Percentiles rank a stretch among this genome's conserved stretches.
phyloP scores from a whole-genome alignment of 495 filamentous ascomycete species.

The Mycothermus thermophilus region DNA sequence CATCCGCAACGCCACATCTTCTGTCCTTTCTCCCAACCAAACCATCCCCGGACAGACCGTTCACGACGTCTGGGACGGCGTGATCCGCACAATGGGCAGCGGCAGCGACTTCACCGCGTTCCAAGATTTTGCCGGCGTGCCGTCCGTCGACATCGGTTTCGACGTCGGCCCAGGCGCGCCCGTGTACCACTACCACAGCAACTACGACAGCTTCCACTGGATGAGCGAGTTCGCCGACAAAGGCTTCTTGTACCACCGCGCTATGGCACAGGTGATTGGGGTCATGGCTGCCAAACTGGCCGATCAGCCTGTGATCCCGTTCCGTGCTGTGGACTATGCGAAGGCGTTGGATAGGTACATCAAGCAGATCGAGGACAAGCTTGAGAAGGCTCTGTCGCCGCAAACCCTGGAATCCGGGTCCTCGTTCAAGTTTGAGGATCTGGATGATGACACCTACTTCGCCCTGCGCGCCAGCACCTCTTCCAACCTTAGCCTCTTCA shows the following conservation, averaged over 20 bases:
- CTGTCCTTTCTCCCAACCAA: slow-evolving; percentile 73
- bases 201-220: slow-evolving; percentile 88
- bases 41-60: slow-evolving; percentile 66
- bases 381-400: slow-evolving; percentile 18
- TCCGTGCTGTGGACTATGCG: slow-evolving; percentile 65
- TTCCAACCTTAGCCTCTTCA: slow-evolving; percentile 19
- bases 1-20: slow-evolving; percentile 51
- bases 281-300: slow-evolving; percentile 67
- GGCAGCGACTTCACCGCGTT: slow-evolving; percentile 87
- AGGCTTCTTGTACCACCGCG: slow-evolving; percentile 65
- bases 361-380: slow-evolving; percentile 50
- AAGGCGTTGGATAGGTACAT: slow-evolving; percentile 49
- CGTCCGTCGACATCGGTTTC: slow-evolving; percentile 78
- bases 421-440: too few relatives aligned
- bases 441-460: slow-evolving; percentile 29
- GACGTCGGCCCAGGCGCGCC: slow-evolving; percentile 29
- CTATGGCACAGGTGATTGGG: slow-evolving; percentile 66
- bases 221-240: slow-evolving; percentile 75
- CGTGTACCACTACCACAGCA: slow-evolving; percentile 75
- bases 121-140: slow-evolving; percentile 79
- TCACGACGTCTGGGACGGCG: slow-evolving; percentile 57
- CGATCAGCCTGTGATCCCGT: slow-evolving; percentile 63
- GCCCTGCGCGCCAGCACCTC: slow-evolving; percentile 39
- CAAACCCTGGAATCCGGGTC: slow-evolving; percentile 13
- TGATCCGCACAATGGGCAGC: slow-evolving; percentile 55